Conservation (phyloP, 2,329 filamentous ascomycete genomes). For the Sarocladiaceae sp. region DNA sequence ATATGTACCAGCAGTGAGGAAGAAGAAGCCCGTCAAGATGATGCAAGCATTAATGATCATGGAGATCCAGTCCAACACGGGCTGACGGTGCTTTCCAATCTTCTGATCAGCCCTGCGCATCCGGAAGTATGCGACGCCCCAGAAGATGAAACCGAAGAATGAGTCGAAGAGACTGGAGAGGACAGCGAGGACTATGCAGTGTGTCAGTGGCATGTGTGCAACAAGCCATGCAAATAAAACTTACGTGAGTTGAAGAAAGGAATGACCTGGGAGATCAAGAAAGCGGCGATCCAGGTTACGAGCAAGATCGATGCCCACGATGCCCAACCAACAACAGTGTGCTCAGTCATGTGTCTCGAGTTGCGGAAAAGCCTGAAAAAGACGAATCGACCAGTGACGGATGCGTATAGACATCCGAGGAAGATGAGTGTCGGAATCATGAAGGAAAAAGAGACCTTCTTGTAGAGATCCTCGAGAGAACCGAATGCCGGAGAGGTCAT, state of each 20-base stretch:
- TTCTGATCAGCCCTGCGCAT: conserved; percentile 63
- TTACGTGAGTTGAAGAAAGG: conserved; percentile 80
- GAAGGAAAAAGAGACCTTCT: conserved; percentile 88
- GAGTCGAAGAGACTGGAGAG: conserved; percentile 91
- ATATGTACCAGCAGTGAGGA: conserved; percentile 80
- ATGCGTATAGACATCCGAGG: conserved; percentile 84
- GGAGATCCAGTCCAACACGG: conserved; percentile 40
- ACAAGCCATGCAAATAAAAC: conserved; percentile 18
- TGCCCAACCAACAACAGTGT: conserved; percentile 78
- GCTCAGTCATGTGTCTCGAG: conserved; percentile 72
- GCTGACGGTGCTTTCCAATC: conserved; percentile 47
- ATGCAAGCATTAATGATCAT: conserved; percentile 68
- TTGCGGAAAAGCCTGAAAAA: conserved; percentile 86
- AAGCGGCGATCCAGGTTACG: conserved; percentile 76
- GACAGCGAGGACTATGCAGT: conserved; percentile 52
- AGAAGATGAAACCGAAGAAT: conserved; percentile 95
- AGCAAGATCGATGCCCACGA: conserved; percentile 71
- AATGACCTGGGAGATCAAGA: conserved; percentile 89
- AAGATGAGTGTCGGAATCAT: conserved; percentile 96
- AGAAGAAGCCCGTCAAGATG: conserved; percentile 73
- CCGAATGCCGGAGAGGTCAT: conserved; percentile 85
- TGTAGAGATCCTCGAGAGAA: conserved; percentile 71
- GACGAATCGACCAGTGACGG: conserved; percentile 82
- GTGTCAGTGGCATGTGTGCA: conserved; percentile 20
- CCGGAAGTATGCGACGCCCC: conserved; percentile 75